Evolutionary conservation across 352 stramenopile genomes (phyloP).

Genomic region (Paralagenidium karlingii): DNA sequence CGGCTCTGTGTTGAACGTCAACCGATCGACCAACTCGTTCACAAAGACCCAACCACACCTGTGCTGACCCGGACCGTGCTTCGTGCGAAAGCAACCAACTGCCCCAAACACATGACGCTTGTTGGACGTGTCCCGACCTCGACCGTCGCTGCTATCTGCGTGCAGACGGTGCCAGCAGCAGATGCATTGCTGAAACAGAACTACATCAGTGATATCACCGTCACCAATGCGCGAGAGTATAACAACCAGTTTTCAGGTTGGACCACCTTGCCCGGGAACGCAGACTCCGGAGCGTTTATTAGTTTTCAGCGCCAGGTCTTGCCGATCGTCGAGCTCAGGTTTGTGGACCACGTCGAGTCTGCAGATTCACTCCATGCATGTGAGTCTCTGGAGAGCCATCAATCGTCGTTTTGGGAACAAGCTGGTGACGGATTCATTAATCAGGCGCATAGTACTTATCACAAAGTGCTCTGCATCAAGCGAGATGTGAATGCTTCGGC

Average conservation of each 20-base stretch:
- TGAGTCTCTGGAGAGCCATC: no score
- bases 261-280: constrained; percentile 17
- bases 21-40: no score
- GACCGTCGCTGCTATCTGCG: no score
- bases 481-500: not conserved
- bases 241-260: constrained; percentile 26
- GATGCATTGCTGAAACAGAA: no score
- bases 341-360: constrained; percentile 10
- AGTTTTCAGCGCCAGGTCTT: constrained; percentile 18
- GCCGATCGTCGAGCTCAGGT: constrained; percentile 16
- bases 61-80: no score
- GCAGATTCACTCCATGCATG: constrained; percentile 2
- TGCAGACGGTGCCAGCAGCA: no score
- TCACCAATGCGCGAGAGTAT: constrained; percentile 24
- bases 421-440: constrained; percentile 4
- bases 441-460: constrained; percentile 4
- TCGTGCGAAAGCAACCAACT: no score
- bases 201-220: constrained; percentile 31
- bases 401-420: constrained; percentile 15
- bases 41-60: no score
- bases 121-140: no score
- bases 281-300: constrained; percentile 11
- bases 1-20: no score
- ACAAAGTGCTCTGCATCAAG: constrained; percentile 15
- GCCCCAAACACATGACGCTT: no score